Base-by-base conservation (phyloP, 2,329 filamentous ascomycete species). In the Exophiala sideris region DNA sequence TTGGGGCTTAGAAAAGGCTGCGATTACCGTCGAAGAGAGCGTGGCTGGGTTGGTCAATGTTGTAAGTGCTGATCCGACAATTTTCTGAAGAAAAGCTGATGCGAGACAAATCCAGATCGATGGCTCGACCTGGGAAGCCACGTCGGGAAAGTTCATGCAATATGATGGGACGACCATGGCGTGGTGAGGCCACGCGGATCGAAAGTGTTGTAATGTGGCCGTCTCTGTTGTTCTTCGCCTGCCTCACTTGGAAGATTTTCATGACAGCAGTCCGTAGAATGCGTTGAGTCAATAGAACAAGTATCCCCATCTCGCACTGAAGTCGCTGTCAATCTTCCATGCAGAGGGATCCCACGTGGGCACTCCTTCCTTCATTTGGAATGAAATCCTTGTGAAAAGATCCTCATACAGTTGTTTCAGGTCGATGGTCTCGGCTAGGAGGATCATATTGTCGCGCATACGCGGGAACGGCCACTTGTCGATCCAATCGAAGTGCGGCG, bases 381-480 rank as follows among this genome's bases (percentile, higher is more conserved):
- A 71, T 51, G 68, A 70, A 6, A 62, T 62, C 58, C 66, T 65
- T 8, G 62, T 62, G 44, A 67, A 66, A 3, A 72, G 12, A 52
- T 72, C 70, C 8, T 50, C 54, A 24, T 69, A 21, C 9, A 75
- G 63, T 5, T 71, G 67, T 20, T 72, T 70, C n/a, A 71, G 65
- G 56, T 75, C 68, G 32, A 74, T 51, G 2, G 21, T 3, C 32
- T 56, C 56, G 3, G 47, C 45, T 14, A 57, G 49, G 11, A 39
- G 54, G 38, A 75, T 74, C 40, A 73, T 49, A 38, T 65, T 67
- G 44, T 74, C 68, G 11, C 73, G 62, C 64, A 74, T 67, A 24
- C 63, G 63, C 5, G 70, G 70, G 48, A 73, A 73, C 2, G 71
- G 71, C 32, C 73, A 68, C 14, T 70, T 66, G 50, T 74, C 72